Conservation (phyloP, 2,329 filamentous ascomycete genomes). For the Monosporascus sp. region DNA sequence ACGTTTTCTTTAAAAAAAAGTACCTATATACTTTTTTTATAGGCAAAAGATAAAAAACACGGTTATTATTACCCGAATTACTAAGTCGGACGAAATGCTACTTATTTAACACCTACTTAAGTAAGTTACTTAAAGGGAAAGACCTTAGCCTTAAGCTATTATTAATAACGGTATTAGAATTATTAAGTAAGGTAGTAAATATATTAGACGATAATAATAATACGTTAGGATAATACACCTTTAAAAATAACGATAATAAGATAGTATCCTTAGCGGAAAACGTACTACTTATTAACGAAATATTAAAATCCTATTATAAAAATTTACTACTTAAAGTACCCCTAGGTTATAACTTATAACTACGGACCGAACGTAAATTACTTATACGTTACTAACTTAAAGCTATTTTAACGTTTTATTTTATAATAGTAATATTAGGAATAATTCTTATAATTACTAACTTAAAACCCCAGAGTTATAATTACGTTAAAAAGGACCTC, state of each 20-base stretch:
- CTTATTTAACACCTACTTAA: background rate
- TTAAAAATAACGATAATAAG: background rate
- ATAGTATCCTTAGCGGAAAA: background rate
- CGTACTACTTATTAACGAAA: background rate
- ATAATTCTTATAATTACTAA: conserved; percentile 1
- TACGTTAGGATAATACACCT: background rate
- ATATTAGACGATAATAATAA: background rate
- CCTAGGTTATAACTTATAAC: background rate
- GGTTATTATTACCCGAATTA: background rate
- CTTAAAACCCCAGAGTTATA: conserved; percentile 4
- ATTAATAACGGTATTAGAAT: background rate
- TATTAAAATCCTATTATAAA: too few species aligned
- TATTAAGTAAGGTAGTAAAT: background rate
- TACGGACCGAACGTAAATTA: background rate
- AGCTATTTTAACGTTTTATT: background rate
- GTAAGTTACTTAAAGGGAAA: background rate
- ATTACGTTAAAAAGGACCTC: conserved; percentile 1
- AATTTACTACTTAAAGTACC: background rate
- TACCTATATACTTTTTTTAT: background rate
- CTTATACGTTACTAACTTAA: background rate
- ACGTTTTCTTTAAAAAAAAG: background rate
- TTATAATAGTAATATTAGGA: background rate
- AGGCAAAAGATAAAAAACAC: background rate
- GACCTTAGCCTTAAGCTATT: background rate
- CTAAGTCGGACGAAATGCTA: background rate